A percentile compares a stretch with the other conserved stretches of the same genome.
These are phyloP conservation scores for Raddia guianensis DNA, from an alignment of 176 grass and related monocot species.

Conservation along the genomic window DNA sequence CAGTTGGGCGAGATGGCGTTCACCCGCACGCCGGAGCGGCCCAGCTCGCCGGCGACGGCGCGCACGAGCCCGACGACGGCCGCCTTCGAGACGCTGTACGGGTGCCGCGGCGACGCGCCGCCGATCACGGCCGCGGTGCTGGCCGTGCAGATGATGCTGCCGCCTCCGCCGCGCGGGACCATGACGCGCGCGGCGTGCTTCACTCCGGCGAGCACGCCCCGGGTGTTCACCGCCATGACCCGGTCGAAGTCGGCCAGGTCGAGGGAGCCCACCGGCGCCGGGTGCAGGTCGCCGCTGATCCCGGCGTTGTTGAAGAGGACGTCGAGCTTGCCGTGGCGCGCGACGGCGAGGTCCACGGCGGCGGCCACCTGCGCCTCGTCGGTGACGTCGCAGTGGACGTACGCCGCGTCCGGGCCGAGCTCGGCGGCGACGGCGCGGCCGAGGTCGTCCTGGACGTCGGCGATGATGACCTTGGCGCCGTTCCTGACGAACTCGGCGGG, in stretches of 20 bases:
- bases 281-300: background rate
- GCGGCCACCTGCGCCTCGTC: slow-evolving; percentile 47
- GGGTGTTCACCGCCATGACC: slow-evolving; percentile 60
- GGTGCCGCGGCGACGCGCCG: background rate
- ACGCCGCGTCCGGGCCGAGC: slow-evolving; percentile 12
- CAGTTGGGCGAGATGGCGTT: slow-evolving; percentile 36
- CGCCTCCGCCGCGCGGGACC: slow-evolving; percentile 25
- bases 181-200: slow-evolving; percentile 80
- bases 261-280: background rate
- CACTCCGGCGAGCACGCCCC: slow-evolving; percentile 50
- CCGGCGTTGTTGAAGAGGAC: slow-evolving; percentile 54
- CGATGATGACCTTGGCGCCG: slow-evolving; percentile 46
- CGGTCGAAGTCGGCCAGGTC: slow-evolving; percentile 74
- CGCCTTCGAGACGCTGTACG: slow-evolving; percentile 6
- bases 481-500: slow-evolving; percentile 21
- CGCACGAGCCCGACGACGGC: background rate
- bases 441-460: slow-evolving; percentile 57
- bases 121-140: slow-evolving; percentile 46
- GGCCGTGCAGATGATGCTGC: slow-evolving; percentile 68
- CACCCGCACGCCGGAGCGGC: slow-evolving; percentile 26
- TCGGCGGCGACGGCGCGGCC: slow-evolving; percentile 37
- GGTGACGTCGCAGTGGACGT: slow-evolving; percentile 47
- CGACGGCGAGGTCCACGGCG: slow-evolving; percentile 30
- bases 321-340: slow-evolving; percentile 36
- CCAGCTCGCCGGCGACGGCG: slow-evolving; percentile 3